Evolutionary conservation across 805 yeast species (phyloP), one percentile per base, ranked within the genome.

Genomic region (Alloascoidea hylecoeti): DNA sequence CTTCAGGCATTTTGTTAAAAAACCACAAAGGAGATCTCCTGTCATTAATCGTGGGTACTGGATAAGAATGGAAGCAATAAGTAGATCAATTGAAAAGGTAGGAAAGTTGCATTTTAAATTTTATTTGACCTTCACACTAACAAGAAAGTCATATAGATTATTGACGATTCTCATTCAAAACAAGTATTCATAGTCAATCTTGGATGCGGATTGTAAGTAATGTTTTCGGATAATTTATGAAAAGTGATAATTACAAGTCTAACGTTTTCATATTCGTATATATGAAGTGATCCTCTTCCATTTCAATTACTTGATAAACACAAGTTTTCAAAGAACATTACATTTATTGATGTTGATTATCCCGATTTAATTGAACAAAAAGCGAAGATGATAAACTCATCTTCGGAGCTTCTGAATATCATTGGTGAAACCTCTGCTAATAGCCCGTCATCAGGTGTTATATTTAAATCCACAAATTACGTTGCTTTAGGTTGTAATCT

Each of bases 1-100:
- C 61, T 80, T 83, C 50, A 66, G 72, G 40, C 63, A 66, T 45
- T 82, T 82, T 56, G 94, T 83, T 2, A 66, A 67, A 19, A 75
- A 72, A 42, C 66, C 72, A 1, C 73, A 72, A 37, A 61, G 88
- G 51, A 58, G 94, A 35, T 75, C 89, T 0, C 94, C 94, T 0
- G 76, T 81, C 3, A 80, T 82, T 30, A 83, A 83, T 49, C 58
- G 94, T 46, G 94, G 94, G 0, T 82, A 82, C 54, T 82, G 92
- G 88, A 60, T 79, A 6, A 61, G 94, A 41, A 75, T 82, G 74
- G 75, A 77, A 46, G 72, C 83, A 2, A 75, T 83, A 37, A 66
- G 71, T 42, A 61, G 63, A 33, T 55, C 71, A 32, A 60, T 81
- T 12, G 56, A 61, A 17, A 56, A 64, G 17, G 71, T 81, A n/a